A percentile compares a stretch with the other conserved stretches of the same genome.
Evolutionary conservation across 768 basidiomycete genomes (phyloP).

Genomic region (Hygrophorus pudorinus): DNA sequence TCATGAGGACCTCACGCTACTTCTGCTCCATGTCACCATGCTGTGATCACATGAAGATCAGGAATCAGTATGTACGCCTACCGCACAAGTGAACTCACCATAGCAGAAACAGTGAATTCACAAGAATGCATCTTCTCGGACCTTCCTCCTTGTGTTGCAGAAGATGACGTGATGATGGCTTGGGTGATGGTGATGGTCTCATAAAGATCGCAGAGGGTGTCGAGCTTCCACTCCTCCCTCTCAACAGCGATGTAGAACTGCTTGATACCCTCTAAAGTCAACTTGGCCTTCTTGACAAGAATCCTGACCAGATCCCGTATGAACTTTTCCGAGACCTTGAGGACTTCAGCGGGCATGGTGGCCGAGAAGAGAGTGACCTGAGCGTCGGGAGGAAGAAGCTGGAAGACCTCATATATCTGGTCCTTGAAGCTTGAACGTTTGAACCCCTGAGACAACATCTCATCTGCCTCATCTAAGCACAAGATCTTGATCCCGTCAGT

Average conservation of each 20-base stretch:
- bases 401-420: too few relatives aligned
- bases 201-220: too few relatives aligned
- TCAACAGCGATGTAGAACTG: too few relatives aligned
- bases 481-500: constrained; percentile 86
- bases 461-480: constrained; percentile 97
- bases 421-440: too few relatives aligned
- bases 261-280: too few relatives aligned
- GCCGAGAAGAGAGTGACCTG: constrained; percentile 96
- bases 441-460: constrained; percentile 97
- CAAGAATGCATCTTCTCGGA: constrained; percentile 97
- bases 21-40: constrained; percentile 80
- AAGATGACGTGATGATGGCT: too few relatives aligned
- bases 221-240: too few relatives aligned
- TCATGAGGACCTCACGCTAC: constrained; percentile 95
- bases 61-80: constrained; percentile 1
- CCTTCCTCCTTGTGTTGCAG: constrained; percentile 97
- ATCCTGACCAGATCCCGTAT: constrained; percentile 96
- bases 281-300: constrained; percentile 97
- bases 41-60: constrained; percentile 9
- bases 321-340: constrained; percentile 98
- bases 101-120: constrained; percentile 87
- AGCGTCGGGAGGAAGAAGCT: constrained; percentile 89
- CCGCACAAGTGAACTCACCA: constrained; percentile 44
- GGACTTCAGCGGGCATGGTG: constrained; percentile 93
- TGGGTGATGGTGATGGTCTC: too few relatives aligned